Conservation (phyloP, 1,284 basidiomycete species). For the Rhodotorula glutinis region DNA sequence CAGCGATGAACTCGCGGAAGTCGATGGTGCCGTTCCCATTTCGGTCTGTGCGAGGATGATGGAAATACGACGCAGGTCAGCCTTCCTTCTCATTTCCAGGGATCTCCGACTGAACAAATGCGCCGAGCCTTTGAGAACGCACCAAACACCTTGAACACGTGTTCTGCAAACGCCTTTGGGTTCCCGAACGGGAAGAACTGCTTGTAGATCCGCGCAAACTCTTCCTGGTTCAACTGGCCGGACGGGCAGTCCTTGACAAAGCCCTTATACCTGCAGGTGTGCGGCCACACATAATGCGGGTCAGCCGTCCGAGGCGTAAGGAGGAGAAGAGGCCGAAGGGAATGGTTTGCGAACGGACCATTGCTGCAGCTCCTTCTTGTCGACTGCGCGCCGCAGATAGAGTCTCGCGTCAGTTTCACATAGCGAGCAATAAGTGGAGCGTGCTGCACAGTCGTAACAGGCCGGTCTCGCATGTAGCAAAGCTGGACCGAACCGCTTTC, state of each 20-base stretch:
- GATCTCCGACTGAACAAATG: neutral
- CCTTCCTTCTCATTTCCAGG: no score
- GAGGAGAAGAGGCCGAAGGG: neutral
- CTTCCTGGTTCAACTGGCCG: conserved; percentile 91
- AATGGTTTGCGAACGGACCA: conserved; percentile 58
- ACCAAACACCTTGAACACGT: conserved; percentile 75
- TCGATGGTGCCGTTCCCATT: conserved; percentile 95
- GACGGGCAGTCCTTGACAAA: conserved; percentile 99
- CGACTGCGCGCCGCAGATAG: conserved; percentile 62
- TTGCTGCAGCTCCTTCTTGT: conserved; percentile 99
- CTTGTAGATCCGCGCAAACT: conserved; percentile 98
- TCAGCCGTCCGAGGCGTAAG: no score
- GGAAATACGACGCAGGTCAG: no score
- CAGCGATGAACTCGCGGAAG: conserved; percentile 99
- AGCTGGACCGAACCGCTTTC: no score
- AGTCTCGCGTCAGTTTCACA: neutral
- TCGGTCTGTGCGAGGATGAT: conserved; percentile 62
- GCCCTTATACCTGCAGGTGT: conserved; percentile 80
- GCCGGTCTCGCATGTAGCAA: no score
- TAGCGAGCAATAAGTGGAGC: no score
- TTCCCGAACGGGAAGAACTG: conserved; percentile 99
- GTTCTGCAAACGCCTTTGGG: conserved; percentile 93
- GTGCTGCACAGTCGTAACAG: no score
- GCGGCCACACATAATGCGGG: no score
- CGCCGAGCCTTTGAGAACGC: neutral